Evolutionary conservation across 1,284 basidiomycete species (phyloP).

Genomic region (Coniferiporia weirii): DNA sequence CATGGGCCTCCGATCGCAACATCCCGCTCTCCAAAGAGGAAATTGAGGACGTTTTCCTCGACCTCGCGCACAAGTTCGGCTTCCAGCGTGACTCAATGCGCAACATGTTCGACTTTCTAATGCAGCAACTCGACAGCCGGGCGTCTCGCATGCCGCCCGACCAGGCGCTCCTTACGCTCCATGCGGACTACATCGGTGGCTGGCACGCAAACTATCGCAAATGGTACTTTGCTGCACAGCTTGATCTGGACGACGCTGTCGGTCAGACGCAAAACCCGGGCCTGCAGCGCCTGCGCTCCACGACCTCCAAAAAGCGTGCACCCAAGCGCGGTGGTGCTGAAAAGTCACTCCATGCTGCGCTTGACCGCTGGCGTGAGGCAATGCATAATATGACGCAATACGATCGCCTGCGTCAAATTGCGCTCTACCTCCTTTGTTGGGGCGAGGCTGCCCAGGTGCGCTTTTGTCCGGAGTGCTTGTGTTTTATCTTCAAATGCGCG

Average conservation of each 20-base stretch:
- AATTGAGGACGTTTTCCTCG: slow-evolving; percentile 98
- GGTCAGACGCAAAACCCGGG: slow-evolving; percentile 91
- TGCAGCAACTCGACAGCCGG: slow-evolving; percentile 96
- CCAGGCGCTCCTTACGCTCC: slow-evolving; percentile 90
- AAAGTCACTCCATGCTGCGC: slow-evolving; percentile 85
- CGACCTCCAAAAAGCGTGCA: slow-evolving; percentile 34
- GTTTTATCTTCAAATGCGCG: slow-evolving; percentile 99
- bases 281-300: slow-evolving; percentile 73
- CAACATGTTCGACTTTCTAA: slow-evolving; percentile 97
- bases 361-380: slow-evolving; percentile 92
- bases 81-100: slow-evolving; percentile 92
- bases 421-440: slow-evolving; percentile 95
- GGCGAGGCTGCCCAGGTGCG: slow-evolving; percentile 98
- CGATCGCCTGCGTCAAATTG: slow-evolving; percentile 94
- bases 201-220: slow-evolving; percentile 96
- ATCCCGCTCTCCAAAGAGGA: slow-evolving; percentile 98
- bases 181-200: slow-evolving; percentile 98
- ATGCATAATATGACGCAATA: slow-evolving; percentile 99
- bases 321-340: slow-evolving; percentile 47
- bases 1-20: slow-evolving; percentile 88
- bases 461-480: slow-evolving; percentile 96
- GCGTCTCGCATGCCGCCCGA: slow-evolving; percentile 97
- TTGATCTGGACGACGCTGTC: slow-evolving; percentile 97
- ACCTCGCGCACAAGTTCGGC: slow-evolving; percentile 98
- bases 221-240: slow-evolving; percentile 99